Base-by-base conservation (phyloP, 345 rosid genomes). In the Eucalyptus marginata region DNA sequence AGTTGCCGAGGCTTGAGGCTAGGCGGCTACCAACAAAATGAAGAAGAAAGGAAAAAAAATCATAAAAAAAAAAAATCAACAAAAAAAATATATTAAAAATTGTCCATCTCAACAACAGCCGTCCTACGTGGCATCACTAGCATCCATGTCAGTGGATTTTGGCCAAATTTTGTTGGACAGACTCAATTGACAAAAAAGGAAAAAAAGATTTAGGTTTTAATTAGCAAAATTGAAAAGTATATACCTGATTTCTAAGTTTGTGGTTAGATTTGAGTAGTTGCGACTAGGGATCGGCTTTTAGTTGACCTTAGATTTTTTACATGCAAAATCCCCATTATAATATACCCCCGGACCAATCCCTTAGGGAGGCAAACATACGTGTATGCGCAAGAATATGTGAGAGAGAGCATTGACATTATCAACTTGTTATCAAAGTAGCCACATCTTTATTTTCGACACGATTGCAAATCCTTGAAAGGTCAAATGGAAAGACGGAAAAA, bases 31-130 rank as follows among this genome's bases (percentile, higher is more conserved):
- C 2, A 22, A 0, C 11, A 22, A 54, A 18, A 54, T 54, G 27
- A 54, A 54, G 59, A 54, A 8, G 59, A 54, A 54, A 54, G 59
- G 11, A 8, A 54, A 54, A 20, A 43, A 43, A 54, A 54, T 18
- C 27, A 54, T 18, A 54, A 18, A 54, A 54, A 54, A 0, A 15
- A 17, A 18, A 52, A 18, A 1, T 3, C 0, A 20, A 17, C 18
- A 54, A 54, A 22, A 54, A 54, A 54, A 8, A 54, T n/a, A 8
- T 2, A 54, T 54, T 22, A 22, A 54, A 54, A 18, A 18, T 54
- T 54, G 5, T 54, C 25, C 0, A 54, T 54, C 0, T 1, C 5
- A 54, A 22, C 7, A 4, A 8, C 0, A 0, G 2, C 11, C 5
- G 7, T 20, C 11, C 59, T 54, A 54, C 0, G 5, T 22, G 8